Conservation (phyloP, 2,329 filamentous ascomycete genomes). For the Arthrinium phaeospermum region DNA sequence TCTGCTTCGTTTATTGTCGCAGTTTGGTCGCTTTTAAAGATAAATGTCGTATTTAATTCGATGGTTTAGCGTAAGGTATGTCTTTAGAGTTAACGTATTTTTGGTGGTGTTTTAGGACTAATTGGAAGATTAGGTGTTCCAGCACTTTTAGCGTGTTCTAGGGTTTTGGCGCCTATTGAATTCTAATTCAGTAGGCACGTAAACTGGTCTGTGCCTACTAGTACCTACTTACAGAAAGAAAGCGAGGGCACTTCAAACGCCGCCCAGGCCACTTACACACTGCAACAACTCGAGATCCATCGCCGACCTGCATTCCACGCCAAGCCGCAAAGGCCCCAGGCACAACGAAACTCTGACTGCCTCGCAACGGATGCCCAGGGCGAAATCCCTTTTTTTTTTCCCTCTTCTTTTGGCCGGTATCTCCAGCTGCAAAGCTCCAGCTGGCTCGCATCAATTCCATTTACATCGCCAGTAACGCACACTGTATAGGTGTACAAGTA, state of each 20-base stretch:
- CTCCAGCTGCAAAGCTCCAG: background rate
- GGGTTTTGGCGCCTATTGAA: no score
- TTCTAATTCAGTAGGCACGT: no score
- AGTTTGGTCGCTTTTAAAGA: no score
- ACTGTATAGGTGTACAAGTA: background rate
- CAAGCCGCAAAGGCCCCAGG: background rate
- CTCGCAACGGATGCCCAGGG: background rate
- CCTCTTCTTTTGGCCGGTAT: background rate
- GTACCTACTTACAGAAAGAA: background rate
- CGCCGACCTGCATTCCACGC: background rate
- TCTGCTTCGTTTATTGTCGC: no score
- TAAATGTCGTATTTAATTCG: no score
- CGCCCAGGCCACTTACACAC: constrained; percentile 7
- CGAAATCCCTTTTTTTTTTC: no score
- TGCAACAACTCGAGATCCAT: constrained; percentile 15
- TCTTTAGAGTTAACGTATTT: no score
- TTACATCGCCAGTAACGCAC: background rate
- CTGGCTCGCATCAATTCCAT: constrained; percentile 6
- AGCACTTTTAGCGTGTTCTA: no score
- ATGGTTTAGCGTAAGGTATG: no score
- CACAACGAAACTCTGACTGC: background rate
- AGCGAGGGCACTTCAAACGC: background rate
- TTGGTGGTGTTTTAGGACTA: no score
- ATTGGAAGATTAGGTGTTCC: no score
- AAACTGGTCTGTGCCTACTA: no score